phyloP scores from a whole-genome alignment of 768 basidiomycete species.

The Lactifluus subvellereus region DNA sequence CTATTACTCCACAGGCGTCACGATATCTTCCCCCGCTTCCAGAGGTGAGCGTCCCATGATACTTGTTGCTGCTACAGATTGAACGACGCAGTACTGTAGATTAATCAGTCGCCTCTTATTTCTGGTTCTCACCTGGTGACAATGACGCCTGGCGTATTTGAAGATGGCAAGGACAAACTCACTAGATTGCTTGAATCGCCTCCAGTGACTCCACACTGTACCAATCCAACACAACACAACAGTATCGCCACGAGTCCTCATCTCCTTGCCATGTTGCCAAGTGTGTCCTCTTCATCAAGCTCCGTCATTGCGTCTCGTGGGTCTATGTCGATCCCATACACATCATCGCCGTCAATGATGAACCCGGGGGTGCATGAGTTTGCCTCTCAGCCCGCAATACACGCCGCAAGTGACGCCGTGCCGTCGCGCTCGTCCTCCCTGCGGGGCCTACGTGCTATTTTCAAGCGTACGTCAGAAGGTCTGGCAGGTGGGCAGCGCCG shows the following conservation, averaged over 20 bases:
- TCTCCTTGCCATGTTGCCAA: not conserved
- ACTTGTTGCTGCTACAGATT: not conserved
- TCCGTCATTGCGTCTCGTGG: not conserved
- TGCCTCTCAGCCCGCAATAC: not conserved
- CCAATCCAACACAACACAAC: not conserved
- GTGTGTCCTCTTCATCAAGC: not conserved
- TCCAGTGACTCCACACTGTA: not conserved
- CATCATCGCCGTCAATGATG: not conserved
- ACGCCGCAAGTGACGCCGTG: not conserved
- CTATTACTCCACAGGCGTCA: not conserved
- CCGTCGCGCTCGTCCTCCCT: conserved; percentile 10
- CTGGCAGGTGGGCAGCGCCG: conserved; percentile 2
- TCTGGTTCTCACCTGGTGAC: conserved; percentile 1
- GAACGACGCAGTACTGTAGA: not conserved
- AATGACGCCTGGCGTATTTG: not conserved
- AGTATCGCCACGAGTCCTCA: not conserved
- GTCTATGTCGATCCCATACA: not conserved
- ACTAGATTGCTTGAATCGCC: not conserved
- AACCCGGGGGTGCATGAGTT: not conserved
- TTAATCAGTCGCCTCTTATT: conserved; percentile 9
- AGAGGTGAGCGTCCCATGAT: not conserved
- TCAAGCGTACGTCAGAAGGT: conserved; percentile 17
- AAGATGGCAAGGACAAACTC: not conserved
- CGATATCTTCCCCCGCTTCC: conserved; percentile 5
- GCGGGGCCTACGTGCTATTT: conserved; percentile 13